Percentiles rank a stretch among this genome's conserved stretches.
Conservation (phyloP, 164 flowering plant genomes). For the Annona squamosa region DNA sequence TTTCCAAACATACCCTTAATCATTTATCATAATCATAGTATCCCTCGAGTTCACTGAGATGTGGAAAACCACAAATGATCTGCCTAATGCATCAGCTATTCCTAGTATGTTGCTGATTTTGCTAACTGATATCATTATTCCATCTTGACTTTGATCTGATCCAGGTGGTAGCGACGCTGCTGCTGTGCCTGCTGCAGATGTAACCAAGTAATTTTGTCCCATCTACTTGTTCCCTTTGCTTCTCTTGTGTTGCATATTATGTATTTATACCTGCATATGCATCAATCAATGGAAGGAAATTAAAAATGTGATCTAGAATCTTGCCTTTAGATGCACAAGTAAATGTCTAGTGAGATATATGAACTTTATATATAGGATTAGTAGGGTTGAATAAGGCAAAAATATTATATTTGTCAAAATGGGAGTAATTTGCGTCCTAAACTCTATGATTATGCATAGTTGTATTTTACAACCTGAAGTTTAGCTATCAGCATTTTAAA, state of each 20-base stretch:
- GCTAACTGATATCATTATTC: not conserved
- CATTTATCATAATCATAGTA: no score
- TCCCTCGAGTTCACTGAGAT: no score
- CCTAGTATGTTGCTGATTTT: not conserved
- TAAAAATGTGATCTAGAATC: not conserved
- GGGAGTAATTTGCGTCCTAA: no score
- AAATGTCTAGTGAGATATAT: no score
- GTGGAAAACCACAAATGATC: not conserved
- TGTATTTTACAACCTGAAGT: no score
- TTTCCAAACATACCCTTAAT: no score
- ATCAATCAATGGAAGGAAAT: not conserved
- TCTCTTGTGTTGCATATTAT: not conserved
- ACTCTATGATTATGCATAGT: no score
- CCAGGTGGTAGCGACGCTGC: slow-evolving; percentile 51
- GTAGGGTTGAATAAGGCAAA: no score
- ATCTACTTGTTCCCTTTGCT: not conserved
- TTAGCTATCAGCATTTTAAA: no score
- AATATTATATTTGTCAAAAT: no score
- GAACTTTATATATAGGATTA: no score
- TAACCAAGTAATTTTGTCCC: slow-evolving; percentile 54
- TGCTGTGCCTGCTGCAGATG: slow-evolving; percentile 47
- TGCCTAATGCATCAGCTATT: not conserved
- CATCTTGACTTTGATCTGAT: not conserved
- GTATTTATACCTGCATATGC: not conserved
- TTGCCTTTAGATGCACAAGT: no score